Evolutionary conservation across 164 flowering plant genomes (phyloP).

Genomic region (Cinnamomum chago): DNA sequence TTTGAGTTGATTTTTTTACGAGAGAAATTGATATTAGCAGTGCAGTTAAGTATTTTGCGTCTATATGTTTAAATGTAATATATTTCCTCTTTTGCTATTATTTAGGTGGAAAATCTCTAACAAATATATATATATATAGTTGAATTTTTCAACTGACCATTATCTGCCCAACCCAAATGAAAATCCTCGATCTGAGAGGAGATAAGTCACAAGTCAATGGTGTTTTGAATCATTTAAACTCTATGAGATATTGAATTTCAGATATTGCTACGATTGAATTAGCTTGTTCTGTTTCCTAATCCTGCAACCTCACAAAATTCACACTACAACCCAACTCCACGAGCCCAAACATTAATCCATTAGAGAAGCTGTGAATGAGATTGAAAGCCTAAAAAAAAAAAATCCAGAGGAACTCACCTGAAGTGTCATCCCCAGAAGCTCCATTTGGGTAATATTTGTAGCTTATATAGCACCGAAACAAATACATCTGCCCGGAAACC

Average conservation of each 20-base stretch:
- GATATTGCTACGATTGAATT: no score
- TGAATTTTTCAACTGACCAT: no score
- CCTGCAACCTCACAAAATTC: neutral
- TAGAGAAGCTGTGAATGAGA: neutral
- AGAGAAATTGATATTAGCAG: no score
- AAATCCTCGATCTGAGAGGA: no score
- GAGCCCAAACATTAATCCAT: neutral
- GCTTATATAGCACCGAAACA: conserved; percentile 69
- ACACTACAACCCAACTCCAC: neutral
- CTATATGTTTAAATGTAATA: no score
- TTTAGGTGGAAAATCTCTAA: no score
- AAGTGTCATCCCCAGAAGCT: conserved; percentile 39
- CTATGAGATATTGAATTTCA: neutral
- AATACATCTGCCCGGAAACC: conserved; percentile 57
- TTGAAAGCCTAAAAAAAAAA: neutral
- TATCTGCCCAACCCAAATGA: no score
- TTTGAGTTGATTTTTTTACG: no score
- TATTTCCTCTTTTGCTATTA: no score
- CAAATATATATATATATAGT: no score
- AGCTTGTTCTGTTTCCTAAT: no score
- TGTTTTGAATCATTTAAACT: neutral
- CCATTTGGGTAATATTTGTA: conserved; percentile 77
- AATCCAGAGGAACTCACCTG: conserved; percentile 32
- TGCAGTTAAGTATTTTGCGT: no score
- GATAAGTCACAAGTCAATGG: neutral